phyloP scores from a whole-genome alignment of 2,329 filamentous ascomycete genomes.

The Dichotomopilus funicola region DNA sequence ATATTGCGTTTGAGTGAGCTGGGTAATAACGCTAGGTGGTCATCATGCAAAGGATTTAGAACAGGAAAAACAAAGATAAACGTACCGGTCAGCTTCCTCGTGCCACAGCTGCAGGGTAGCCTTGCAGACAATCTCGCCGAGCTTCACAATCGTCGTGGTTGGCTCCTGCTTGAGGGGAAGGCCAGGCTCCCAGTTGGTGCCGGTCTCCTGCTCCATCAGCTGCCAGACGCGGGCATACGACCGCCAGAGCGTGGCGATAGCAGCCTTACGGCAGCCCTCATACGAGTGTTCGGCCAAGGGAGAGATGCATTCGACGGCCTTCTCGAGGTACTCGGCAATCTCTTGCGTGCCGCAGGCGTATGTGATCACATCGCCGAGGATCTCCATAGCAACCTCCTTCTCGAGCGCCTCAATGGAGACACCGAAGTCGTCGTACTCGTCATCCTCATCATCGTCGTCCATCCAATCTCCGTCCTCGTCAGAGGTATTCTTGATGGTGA shows the following conservation, averaged over 20 bases:
- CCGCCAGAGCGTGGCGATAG: conserved; percentile 86
- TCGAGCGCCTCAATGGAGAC: conserved; percentile 87
- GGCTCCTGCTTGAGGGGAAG: conserved; percentile 76
- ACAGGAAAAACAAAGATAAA: conserved; percentile 29
- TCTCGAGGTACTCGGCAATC: conserved; percentile 75
- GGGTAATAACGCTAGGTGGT: conserved; percentile 85
- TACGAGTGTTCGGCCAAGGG: conserved; percentile 83
- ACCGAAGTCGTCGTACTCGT: conserved; percentile 75
- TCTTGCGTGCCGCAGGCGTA: conserved; percentile 72
- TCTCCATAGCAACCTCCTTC: conserved; percentile 95
- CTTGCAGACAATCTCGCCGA: conserved; percentile 78
- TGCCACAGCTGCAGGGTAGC: conserved; percentile 80
- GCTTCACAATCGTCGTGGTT: conserved; percentile 71
- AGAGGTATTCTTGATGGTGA: conserved; percentile 64
- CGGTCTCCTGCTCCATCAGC: conserved; percentile 70
- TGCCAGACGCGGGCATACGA: conserved; percentile 88
- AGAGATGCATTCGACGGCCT: conserved; percentile 74
- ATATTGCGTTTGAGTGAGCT: conserved; percentile 95
- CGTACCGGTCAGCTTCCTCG: conserved; percentile 90
- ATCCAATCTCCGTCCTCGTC: conserved; percentile 51
- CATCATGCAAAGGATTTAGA: conserved; percentile 57
- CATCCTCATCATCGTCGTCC: conserved; percentile 53
- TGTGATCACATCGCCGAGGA: conserved; percentile 85
- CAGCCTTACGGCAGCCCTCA: conserved; percentile 88
- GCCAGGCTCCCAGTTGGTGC: conserved; percentile 82